phyloP scores from a whole-genome alignment of 352 stramenopile species.

The Thraustotheca clavata region DNA sequence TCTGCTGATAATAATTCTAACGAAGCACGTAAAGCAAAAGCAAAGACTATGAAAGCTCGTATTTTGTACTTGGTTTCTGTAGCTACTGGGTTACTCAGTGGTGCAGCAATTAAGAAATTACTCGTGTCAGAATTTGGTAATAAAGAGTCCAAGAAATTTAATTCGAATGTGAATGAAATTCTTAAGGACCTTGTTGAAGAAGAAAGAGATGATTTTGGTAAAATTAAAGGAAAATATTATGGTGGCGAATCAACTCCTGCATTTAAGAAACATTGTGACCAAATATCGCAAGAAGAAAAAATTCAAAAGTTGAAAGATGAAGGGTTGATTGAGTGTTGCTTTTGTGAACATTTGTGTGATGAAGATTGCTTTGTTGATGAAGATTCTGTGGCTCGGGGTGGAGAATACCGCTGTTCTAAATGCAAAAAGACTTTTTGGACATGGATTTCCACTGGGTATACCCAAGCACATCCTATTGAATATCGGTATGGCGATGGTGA shows the following conservation, averaged over 20 bases:
- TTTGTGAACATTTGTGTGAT: neutral
- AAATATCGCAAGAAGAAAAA: no score
- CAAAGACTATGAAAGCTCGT: slow-evolving; percentile 12
- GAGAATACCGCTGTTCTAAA: neutral
- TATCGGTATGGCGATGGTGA: slow-evolving; percentile 4
- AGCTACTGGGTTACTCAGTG: neutral
- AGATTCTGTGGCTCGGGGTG: slow-evolving; percentile 12
- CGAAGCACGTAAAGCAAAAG: slow-evolving; percentile 1
- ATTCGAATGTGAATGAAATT: neutral
- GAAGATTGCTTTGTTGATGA: slow-evolving; percentile 10
- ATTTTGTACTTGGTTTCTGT: slow-evolving; percentile 6
- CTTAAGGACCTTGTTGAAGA: neutral
- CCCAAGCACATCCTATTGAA: neutral
- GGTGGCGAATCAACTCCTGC: neutral
- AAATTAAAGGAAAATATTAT: slow-evolving; percentile 8
- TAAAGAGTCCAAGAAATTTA: neutral
- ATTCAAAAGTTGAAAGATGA: neutral
- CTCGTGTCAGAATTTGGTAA: slow-evolving; percentile 5
- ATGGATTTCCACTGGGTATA: slow-evolving; percentile 18
- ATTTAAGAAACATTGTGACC: no score
- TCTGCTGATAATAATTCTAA: neutral
- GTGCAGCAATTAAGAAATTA: slow-evolving; percentile 3
- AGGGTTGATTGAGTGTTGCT: slow-evolving; percentile 12
- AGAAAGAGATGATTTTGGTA: neutral
- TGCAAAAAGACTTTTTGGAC: slow-evolving; percentile 19